A percentile compares a stretch with the other conserved stretches of the same genome.
Conservation (phyloP, 2,329 filamentous ascomycete species). For the Aspergillus fijiensis region DNA sequence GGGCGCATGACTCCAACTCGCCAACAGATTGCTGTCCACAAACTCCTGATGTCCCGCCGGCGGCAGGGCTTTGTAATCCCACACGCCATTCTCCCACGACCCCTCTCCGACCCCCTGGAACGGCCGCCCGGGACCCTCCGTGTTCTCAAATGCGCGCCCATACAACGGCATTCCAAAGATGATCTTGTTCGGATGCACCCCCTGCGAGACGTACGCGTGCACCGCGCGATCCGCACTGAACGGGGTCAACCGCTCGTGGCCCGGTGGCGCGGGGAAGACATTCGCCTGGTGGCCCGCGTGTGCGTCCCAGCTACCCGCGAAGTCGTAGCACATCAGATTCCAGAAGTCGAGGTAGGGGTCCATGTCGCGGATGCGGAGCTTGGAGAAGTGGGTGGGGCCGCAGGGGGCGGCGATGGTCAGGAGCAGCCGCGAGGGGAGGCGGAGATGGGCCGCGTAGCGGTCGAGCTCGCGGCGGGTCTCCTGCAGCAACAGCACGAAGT, state of each 20-base stretch:
- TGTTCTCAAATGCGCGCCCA: constrained; percentile 78
- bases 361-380: constrained; percentile 46
- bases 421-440: constrained; percentile 39
- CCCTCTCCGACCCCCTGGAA: constrained; percentile 67
- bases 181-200: constrained; percentile 69
- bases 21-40: constrained; percentile 61
- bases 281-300: constrained; percentile 78
- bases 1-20: constrained; percentile 71
- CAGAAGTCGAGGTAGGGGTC: constrained; percentile 52
- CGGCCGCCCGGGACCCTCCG: constrained; percentile 67
- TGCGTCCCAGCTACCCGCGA: constrained; percentile 74
- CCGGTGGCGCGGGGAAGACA: constrained; percentile 56
- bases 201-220: constrained; percentile 64
- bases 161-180: constrained; percentile 91
- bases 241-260: constrained; percentile 65
- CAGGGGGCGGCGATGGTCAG: constrained; percentile 46
- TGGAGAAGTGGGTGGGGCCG: not conserved
- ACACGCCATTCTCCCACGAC: constrained; percentile 80
- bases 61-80: constrained; percentile 72
- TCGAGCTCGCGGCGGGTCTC: constrained; percentile 27
- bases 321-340: constrained; percentile 81
- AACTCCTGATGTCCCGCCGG: not conserved
- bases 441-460: not conserved
- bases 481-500: constrained; percentile 35
- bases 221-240: constrained; percentile 74